These are phyloP conservation scores for Dryas alaskensis DNA, from an alignment of 306 rosid species.

Conservation along the genomic window DNA sequence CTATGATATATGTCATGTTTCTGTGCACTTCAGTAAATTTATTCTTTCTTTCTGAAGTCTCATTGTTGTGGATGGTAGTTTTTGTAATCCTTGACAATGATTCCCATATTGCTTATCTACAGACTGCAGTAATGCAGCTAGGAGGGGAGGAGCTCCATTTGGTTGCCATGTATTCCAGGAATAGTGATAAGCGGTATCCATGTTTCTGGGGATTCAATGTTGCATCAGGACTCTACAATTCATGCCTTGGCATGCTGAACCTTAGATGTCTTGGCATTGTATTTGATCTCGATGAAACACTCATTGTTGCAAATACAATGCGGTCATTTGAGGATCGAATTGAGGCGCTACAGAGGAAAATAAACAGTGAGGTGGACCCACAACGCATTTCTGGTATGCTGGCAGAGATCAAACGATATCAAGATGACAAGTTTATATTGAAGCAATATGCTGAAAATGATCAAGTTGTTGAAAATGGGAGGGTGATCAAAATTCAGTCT, in stretches of 20 bases:
- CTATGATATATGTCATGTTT: background rate
- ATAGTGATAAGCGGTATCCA: constrained; percentile 51
- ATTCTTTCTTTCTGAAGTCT: background rate
- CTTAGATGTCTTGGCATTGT: constrained; percentile 98
- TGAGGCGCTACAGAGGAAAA: constrained; percentile 88
- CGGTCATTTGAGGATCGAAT: constrained; percentile 97
- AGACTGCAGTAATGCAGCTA: constrained; percentile 87
- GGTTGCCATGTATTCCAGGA: constrained; percentile 87
- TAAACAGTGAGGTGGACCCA: constrained; percentile 70
- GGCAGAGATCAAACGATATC: constrained; percentile 86
- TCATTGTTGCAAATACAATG: constrained; percentile 96
- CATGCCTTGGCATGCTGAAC: constrained; percentile 87
- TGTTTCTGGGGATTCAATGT: constrained; percentile 93
- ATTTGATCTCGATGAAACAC: constrained; percentile 98
- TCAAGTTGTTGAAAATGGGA: constrained; percentile 87
- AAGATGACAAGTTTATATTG: constrained; percentile 77
- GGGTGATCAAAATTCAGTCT: constrained; percentile 73
- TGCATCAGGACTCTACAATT: constrained; percentile 72
- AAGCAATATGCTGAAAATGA: constrained; percentile 96
- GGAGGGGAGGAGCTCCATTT: constrained; percentile 85
- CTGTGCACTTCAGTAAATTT: background rate
- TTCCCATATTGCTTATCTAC: constrained; percentile 29
- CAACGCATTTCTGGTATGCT: constrained; percentile 82
- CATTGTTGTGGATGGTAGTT: constrained; percentile 9
- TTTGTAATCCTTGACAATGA: constrained; percentile 19